Conservation (phyloP, 805 yeast species). For the Candida manassasensis region DNA sequence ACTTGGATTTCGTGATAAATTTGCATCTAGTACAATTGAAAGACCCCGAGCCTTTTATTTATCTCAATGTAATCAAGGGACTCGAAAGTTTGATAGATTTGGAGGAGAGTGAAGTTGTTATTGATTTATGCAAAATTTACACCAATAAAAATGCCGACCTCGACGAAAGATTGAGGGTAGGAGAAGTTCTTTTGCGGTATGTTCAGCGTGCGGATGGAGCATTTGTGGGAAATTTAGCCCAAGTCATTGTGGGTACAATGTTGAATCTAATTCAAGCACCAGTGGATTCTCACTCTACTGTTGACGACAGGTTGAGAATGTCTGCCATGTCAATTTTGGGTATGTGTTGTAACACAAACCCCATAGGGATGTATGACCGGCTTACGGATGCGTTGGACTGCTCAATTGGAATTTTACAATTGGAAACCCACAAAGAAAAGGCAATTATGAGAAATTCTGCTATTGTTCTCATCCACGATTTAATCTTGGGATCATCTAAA, state of each 20-base stretch:
- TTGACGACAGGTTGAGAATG: slow-evolving; percentile 66
- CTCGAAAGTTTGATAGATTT: slow-evolving; percentile 54
- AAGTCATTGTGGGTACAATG: slow-evolving; percentile 39
- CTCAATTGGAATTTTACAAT: slow-evolving; percentile 65
- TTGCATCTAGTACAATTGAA: slow-evolving; percentile 61
- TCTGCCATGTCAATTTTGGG: slow-evolving; percentile 89
- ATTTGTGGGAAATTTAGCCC: slow-evolving; percentile 42
- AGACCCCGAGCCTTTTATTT: slow-evolving; percentile 84
- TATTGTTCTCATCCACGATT: slow-evolving; percentile 59
- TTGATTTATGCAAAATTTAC: slow-evolving; percentile 37
- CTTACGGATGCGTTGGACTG: slow-evolving; percentile 66
- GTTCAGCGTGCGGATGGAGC: slow-evolving; percentile 47
- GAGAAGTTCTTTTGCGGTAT: slow-evolving; percentile 71
- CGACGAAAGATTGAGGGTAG: slow-evolving; percentile 72
- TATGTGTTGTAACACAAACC: slow-evolving; percentile 53
- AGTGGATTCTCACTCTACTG: slow-evolving; percentile 12
- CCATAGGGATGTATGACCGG: slow-evolving; percentile 45
- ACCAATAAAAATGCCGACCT: slow-evolving; percentile 25
- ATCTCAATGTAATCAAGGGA: slow-evolving; percentile 79
- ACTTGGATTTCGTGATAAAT: slow-evolving; percentile 50
- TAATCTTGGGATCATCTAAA: slow-evolving; percentile 44
- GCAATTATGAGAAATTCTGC: slow-evolving; percentile 73
- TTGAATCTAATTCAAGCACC: slow-evolving; percentile 34
- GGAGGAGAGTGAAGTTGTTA: slow-evolving; percentile 33
- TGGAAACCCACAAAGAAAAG: slow-evolving; percentile 43